Evolutionary conservation across 306 rosid genomes (phyloP), one percentile per base, ranked within the genome.

Genomic region (Mimosa pudica): DNA sequence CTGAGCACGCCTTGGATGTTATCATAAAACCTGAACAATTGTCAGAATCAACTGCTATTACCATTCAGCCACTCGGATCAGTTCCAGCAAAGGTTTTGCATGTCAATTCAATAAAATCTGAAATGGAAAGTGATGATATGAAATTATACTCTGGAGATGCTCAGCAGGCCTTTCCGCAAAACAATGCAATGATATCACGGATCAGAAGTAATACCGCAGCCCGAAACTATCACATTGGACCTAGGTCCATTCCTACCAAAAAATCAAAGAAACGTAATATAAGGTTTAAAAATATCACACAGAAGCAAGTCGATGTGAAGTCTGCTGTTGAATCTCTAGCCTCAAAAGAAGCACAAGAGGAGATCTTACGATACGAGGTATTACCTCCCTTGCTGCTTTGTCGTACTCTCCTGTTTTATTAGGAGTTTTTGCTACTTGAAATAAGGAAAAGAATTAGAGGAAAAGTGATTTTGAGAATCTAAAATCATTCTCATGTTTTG

Each of bases 321-420:
- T 80, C 83, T 82, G 89, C 85, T 41, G 97, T 92, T 84, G 77
- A 82, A 67, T 89, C 88, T 64, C 73, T 95, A 20, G 86, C 87
- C 70, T 85, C 94, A 41, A 85, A 82, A 83, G 97, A 91, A 74
- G 98, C 98, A 70, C 92, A 79, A 73, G 94, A 91, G 77, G 97
- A 95, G 90, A 80, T 94, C 76, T 80, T 92, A 61, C 85, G 78
- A 82, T 77, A 77, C 33, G 98, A 91, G 95, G 98, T 92, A 89
- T 70, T 70, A n/a, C 42, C 38, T 71, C 63, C 47, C 55, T 72
- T 49, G 9, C 47, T 7, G 35, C 35, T 71, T 57, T 51, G 38
- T 76, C 10, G 30, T 58, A 49, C 46, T 10, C 18, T 61, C 51
- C 70, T 73, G 20, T 30, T 47, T 62, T 16, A 71, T 20, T 33